Conservation (phyloP, 75 land plant genomes). For the Pinus taeda region DNA sequence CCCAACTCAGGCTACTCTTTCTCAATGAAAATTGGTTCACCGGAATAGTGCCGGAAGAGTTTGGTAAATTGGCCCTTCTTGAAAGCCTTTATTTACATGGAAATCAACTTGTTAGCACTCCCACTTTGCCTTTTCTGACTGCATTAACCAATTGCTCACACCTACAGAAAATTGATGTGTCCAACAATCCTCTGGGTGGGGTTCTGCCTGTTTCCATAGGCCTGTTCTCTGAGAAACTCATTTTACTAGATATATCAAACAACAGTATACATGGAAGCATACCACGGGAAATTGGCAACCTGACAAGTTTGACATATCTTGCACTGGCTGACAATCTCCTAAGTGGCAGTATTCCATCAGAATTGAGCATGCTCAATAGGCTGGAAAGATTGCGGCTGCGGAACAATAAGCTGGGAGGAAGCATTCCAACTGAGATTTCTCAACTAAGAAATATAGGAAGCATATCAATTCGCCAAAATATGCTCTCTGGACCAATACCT, state of each 20-base stretch:
- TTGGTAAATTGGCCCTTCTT: conserved; percentile 14
- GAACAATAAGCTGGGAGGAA: conserved; percentile 24
- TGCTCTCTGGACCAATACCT: conserved; percentile 15
- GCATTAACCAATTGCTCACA: conserved; percentile 8
- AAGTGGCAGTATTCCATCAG: conserved; percentile 18
- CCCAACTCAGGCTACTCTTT: conserved; percentile 9
- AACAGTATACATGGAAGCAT: conserved; percentile 4
- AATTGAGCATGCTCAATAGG: conserved; percentile 1
- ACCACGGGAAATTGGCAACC: conserved; percentile 19
- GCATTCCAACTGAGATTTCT: conserved; percentile 33
- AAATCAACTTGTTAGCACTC: conserved; percentile 10
- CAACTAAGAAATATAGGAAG: conserved; percentile 18
- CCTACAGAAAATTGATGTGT: background rate
- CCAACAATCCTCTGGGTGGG: conserved; percentile 1
- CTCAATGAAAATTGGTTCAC: conserved; percentile 10
- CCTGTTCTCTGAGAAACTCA: background rate
- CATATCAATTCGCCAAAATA: background rate
- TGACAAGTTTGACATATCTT: conserved; percentile 20
- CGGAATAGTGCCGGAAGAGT: conserved; percentile 17
- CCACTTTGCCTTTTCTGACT: background rate
- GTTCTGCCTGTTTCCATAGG: conserved; percentile 5
- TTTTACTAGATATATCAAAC: conserved; percentile 2
- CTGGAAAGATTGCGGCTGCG: conserved; percentile 17
- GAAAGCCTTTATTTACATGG: conserved; percentile 16
- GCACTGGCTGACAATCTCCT: conserved; percentile 16